A percentile compares a stretch with the other conserved stretches of the same genome.
Evolutionary conservation across 345 rosid genomes (phyloP).

Genomic region (Toxicodendron radicans): DNA sequence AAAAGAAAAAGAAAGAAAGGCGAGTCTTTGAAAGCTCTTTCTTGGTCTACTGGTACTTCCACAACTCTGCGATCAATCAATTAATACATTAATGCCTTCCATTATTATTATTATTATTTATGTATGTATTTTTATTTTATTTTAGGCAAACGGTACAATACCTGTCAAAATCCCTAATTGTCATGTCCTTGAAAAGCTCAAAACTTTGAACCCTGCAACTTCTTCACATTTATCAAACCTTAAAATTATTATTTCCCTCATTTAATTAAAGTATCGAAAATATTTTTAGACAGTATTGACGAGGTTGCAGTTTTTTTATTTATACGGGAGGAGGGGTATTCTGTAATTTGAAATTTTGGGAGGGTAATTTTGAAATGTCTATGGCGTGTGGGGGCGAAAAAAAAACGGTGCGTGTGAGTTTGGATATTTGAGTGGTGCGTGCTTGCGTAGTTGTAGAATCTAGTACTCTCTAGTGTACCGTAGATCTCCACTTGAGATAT

Average conservation of each 20-base stretch:
- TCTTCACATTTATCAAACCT: no score
- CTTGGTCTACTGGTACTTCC: background rate
- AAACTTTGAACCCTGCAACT: no score
- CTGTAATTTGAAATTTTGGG: no score
- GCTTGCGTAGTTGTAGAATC: constrained; percentile 12
- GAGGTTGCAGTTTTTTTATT: no score
- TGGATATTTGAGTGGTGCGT: constrained; percentile 1
- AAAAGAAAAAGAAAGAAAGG: constrained; percentile 4
- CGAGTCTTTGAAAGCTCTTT: constrained; percentile 2
- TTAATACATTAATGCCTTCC: background rate
- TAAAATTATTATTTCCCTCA: no score
- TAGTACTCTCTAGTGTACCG: constrained; percentile 1
- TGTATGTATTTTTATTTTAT: background rate
- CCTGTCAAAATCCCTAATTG: background rate
- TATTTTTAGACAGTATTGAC: no score
- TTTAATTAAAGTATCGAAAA: no score
- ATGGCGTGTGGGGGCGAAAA: constrained; percentile 22
- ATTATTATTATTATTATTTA: background rate
- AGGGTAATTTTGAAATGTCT: background rate
- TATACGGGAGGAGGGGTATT: no score
- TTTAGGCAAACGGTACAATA: background rate
- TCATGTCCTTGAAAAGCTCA: no score
- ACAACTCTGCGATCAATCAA: constrained; percentile 17
- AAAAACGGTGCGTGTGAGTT: constrained; percentile 22
- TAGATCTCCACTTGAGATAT: constrained; percentile 17